These are phyloP conservation scores for Gossypium arboreum DNA, from an alignment of 345 rosid species.

Conservation along the genomic window DNA sequence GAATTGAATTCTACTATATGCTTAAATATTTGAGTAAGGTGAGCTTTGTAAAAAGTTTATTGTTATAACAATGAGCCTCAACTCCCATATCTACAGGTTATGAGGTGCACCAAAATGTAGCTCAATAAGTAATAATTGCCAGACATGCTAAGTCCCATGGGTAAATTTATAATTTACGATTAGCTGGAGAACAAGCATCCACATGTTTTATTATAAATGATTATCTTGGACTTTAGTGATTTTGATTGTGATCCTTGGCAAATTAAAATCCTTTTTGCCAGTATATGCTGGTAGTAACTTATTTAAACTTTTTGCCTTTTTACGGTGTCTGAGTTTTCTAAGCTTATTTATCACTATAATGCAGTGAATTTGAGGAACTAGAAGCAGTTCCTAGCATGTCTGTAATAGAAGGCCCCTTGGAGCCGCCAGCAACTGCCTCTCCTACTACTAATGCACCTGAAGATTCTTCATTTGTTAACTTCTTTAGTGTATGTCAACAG, in stretches of 20 bases:
- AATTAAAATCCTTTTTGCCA: neutral
- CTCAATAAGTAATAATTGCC: neutral
- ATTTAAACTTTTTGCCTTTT: neutral
- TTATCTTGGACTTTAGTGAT: neutral
- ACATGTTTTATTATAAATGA: neutral
- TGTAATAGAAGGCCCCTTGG: conserved; percentile 56
- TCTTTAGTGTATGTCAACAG: conserved; percentile 50
- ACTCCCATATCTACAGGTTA: neutral
- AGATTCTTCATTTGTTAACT: conserved; percentile 54
- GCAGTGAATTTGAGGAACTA: conserved; percentile 65
- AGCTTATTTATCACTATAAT: neutral
- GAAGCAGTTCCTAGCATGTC: conserved; percentile 64
- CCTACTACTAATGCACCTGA: conserved; percentile 41
- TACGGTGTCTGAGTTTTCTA: neutral
- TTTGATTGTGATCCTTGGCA: conserved; percentile 2
- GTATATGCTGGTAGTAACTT: neutral
- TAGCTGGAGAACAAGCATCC: neutral
- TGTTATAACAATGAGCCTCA: neutral
- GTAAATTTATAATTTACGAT: neutral
- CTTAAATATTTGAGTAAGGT: neutral
- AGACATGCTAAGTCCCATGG: neutral
- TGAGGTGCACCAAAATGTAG: neutral
- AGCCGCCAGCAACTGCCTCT: conserved; percentile 46
- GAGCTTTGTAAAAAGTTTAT: neutral
- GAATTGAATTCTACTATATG: neutral